Evolutionary conservation across 208 protist genomes (phyloP).

Genomic region (Acanthamoeba healyi): DNA sequence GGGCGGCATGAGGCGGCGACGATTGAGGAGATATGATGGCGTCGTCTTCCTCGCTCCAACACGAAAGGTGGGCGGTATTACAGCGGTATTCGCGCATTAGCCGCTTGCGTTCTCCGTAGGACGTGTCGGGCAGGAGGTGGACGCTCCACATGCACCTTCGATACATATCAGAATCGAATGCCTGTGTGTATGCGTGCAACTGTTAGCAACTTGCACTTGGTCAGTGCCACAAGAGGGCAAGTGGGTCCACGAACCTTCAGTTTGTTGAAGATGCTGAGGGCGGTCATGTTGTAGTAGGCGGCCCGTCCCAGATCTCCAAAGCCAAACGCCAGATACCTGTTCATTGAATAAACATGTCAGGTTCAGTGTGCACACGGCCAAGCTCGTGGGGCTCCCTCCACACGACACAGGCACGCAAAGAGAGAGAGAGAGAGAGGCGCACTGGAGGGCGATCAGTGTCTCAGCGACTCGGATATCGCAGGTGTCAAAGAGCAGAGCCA

Average conservation of each 20-base stretch:
- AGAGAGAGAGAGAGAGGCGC: neutral
- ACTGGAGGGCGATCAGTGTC: constrained; percentile 18
- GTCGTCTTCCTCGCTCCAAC: neutral
- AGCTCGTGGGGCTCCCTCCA: too few species aligned
- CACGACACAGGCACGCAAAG: neutral
- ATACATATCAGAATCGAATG: constrained; percentile 39
- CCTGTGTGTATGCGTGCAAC: neutral
- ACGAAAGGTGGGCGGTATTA: neutral
- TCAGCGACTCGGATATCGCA: constrained; percentile 34
- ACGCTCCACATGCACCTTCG: constrained; percentile 41
- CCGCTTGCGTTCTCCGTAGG: neutral
- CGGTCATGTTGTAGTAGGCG: constrained; percentile 40
- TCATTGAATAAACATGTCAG: too few species aligned
- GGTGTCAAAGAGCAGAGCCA: constrained; percentile 53
- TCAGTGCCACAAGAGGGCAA: neutral
- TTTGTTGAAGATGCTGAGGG: neutral
- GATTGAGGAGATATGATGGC: neutral
- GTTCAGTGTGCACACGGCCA: too few species aligned
- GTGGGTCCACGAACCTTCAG: neutral
- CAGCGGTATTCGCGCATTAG: neutral
- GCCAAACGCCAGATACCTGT: constrained; percentile 31
- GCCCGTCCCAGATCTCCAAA: neutral
- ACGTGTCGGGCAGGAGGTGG: constrained; percentile 8
- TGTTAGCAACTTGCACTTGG: too few species aligned
- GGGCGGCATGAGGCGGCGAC: too few species aligned